Evolutionary conservation across 768 basidiomycete genomes (phyloP), one percentile per base, ranked within the genome.

Genomic region (Termitomyces sp.): DNA sequence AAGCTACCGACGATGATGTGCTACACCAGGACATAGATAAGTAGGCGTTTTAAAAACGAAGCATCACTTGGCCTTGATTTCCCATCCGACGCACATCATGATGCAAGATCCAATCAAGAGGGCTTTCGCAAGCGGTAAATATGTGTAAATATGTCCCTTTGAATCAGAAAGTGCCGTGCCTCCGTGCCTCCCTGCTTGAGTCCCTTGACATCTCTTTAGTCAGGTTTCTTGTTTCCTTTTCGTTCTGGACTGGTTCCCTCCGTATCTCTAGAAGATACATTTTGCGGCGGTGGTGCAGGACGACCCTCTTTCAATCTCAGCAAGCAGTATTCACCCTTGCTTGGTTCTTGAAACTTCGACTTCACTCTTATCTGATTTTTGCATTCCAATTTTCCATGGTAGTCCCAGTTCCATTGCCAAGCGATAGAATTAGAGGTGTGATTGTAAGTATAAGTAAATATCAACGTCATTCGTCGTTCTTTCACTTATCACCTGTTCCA

Each of bases 261-360:
- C n/a, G 52, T 60, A 43, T 65, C 59, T 59, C 53, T 42, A 57
- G 56, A 11, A 63, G 62, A 65, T 56, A 61, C 48, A 60, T 54
- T 27, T n/a, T 62, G 57, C 53, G 48, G 27, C 45, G 55, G 32
- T 36, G 68, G 71, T 75, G 77, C 78, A 69, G 77, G 78, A 68
- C 75, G 73, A 64, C 49, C 50, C 46, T 63, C 66, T 63, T 50
- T 42, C 58, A 56, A 56, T 46, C 57, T 56, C 50, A 40, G 48
- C 43, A n/a, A n/a, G n/a, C 18, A 55, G 47, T 45, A 7, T 47
- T 22, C 40, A 10, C 39, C 47, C 22, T 23, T 15, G 25, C 44
- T 44, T 40, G n/a, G 42, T 56, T 38, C 52, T 53, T 38, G 51
- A 38, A 58, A 38, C n/a, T n/a, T n/a, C 40, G 38, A 52, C 32